These are phyloP conservation scores for Boeremia exigua DNA, from an alignment of 2,329 filamentous ascomycete genomes.

Conservation along the genomic window DNA sequence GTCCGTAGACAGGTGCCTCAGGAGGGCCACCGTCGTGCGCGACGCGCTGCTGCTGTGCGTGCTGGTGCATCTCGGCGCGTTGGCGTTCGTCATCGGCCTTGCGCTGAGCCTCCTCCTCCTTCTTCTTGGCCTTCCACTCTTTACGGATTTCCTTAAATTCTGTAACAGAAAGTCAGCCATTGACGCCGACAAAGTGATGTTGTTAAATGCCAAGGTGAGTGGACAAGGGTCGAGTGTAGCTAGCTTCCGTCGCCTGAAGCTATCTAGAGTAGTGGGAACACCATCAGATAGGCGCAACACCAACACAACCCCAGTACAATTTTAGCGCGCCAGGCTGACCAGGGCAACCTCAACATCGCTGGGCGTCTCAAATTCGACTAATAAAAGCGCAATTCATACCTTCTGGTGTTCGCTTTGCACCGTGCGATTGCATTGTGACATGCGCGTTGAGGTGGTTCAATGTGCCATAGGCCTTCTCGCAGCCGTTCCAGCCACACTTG, in stretches of 20 bases:
- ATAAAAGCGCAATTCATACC: slow-evolving; percentile 65
- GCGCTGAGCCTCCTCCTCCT: slow-evolving; percentile 91
- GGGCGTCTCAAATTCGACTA: background rate
- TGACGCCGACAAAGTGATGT: background rate
- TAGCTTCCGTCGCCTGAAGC: slow-evolving; percentile 56
- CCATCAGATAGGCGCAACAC: slow-evolving; percentile 52
- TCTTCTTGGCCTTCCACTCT: slow-evolving; percentile 99
- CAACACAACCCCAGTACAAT: slow-evolving; percentile 21
- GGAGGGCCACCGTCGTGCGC: slow-evolving; percentile 59
- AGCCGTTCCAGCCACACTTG: slow-evolving; percentile 98
- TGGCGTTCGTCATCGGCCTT: slow-evolving; percentile 88
- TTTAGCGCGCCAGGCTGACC: slow-evolving; percentile 41
- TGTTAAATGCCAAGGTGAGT: slow-evolving; percentile 40
- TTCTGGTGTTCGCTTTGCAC: slow-evolving; percentile 93
- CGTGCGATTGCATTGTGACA: slow-evolving; percentile 98
- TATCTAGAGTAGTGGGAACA: slow-evolving; percentile 59
- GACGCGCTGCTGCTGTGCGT: slow-evolving; percentile 46
- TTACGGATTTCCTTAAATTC: slow-evolving; percentile 99
- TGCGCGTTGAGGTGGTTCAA: slow-evolving; percentile 97
- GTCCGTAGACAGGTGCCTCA: slow-evolving; percentile 55
- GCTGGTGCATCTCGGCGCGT: slow-evolving; percentile 66
- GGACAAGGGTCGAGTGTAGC: slow-evolving; percentile 38
- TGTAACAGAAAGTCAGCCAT: slow-evolving; percentile 55
- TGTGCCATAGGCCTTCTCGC: slow-evolving; percentile 97
- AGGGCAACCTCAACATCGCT: slow-evolving; percentile 34